These are phyloP conservation scores for Paradendryphiella salina DNA, from an alignment of 2,329 filamentous ascomycete genomes.

Conservation along the genomic window DNA sequence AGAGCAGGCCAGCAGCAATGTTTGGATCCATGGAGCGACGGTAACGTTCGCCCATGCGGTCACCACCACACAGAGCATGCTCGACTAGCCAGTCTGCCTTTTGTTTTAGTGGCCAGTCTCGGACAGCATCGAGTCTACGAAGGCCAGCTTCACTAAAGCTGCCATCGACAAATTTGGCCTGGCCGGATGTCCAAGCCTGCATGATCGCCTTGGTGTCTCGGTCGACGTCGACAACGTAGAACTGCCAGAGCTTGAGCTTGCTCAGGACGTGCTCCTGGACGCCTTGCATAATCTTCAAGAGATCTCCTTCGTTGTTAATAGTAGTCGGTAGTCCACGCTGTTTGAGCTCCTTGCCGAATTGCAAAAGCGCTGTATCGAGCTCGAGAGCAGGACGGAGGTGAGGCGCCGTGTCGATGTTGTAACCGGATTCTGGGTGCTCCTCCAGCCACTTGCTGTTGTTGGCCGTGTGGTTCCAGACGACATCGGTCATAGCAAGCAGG, in stretches of 20 bases:
- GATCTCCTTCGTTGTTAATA: constrained; percentile 70
- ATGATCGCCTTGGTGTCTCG: constrained; percentile 69
- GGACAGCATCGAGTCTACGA: constrained; percentile 58
- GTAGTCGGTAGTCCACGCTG: constrained; percentile 74
- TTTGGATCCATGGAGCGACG: constrained; percentile 70
- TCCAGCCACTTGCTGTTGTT: constrained; percentile 94
- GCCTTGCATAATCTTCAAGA: constrained; percentile 79
- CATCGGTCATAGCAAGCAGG: constrained; percentile 86
- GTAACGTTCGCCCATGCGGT: constrained; percentile 79
- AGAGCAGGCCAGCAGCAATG: constrained; percentile 69
- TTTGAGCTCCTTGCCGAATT: constrained; percentile 65
- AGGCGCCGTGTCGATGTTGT: constrained; percentile 89
- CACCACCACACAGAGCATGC: constrained; percentile 70
- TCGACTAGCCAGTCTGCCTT: constrained; percentile 68
- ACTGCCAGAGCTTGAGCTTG: constrained; percentile 85
- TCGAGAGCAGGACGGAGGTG: constrained; percentile 69
- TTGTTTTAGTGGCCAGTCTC: constrained; percentile 59
- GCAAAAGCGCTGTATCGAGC: constrained; percentile 73
- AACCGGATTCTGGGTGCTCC: constrained; percentile 92
- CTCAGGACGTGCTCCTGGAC: constrained; percentile 80
- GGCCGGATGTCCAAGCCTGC: constrained; percentile 69
- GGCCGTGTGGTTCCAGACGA: constrained; percentile 97
- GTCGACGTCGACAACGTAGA: constrained; percentile 81
- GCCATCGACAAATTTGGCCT: constrained; percentile 59
- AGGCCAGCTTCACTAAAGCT: constrained; percentile 54